Percentiles rank a stretch among this genome's conserved stretches.
Conservation (phyloP, 768 basidiomycete species). For the Asterophora lycoperdoides region DNA sequence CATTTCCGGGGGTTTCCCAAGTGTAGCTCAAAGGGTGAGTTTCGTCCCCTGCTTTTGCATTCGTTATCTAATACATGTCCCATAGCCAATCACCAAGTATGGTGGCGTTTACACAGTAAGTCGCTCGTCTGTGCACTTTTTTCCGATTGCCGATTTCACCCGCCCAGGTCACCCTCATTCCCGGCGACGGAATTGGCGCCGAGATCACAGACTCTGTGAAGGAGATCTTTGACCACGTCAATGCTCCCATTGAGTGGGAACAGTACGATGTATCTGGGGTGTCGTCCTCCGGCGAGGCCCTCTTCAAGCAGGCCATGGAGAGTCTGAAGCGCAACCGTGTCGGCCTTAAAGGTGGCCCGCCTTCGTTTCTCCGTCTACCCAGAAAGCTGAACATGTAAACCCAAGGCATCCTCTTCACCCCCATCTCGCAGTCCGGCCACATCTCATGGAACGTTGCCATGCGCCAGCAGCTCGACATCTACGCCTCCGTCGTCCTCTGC, state of each 20-base stretch:
- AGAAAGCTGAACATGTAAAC: not conserved
- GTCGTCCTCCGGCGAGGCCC: slow-evolving; percentile 88
- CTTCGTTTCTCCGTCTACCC: not conserved
- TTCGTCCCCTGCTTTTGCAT: slow-evolving; percentile 12
- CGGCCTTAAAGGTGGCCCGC: slow-evolving; percentile 82
- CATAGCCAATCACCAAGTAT: slow-evolving; percentile 82
- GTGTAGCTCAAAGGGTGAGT: slow-evolving; percentile 65
- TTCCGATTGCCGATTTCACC: slow-evolving; percentile 21
- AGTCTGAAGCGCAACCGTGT: slow-evolving; percentile 96
- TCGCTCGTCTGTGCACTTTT: slow-evolving; percentile 11
- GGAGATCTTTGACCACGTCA: slow-evolving; percentile 96
- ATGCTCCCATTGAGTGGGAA: slow-evolving; percentile 99
- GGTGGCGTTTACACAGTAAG: slow-evolving; percentile 89
- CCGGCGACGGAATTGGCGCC: slow-evolving; percentile 95
- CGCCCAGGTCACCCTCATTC: slow-evolving; percentile 87
- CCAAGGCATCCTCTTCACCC: slow-evolving; percentile 96
- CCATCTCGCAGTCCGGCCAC: slow-evolving; percentile 92
- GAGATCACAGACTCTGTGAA: slow-evolving; percentile 99
- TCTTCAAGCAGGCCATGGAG: slow-evolving; percentile 98
- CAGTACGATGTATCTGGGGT: slow-evolving; percentile 97
- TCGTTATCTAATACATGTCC: slow-evolving; percentile 8
- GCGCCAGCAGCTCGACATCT: slow-evolving; percentile 99
- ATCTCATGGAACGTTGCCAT: slow-evolving; percentile 99
- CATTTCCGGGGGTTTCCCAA: slow-evolving; percentile 75
- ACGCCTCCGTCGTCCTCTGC: slow-evolving; percentile 97